Evolutionary conservation across 495 filamentous ascomycete species (phyloP), one percentile per base, ranked within the genome.

Genomic region (Talaromyces ruber): DNA sequence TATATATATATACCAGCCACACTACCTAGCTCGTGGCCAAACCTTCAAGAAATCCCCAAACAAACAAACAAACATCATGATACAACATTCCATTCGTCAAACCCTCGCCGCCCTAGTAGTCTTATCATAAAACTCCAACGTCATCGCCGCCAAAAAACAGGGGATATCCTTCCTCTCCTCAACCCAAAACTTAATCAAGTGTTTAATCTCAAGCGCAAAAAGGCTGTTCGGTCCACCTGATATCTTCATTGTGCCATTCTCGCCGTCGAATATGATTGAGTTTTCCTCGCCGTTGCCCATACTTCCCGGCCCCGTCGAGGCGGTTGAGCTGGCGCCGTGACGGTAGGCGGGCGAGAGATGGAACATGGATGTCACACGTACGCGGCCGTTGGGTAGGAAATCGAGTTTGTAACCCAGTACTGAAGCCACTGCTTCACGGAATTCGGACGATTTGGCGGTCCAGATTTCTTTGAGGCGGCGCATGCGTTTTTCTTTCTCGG

Each of bases 181-280:
- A 1, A 97, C 93, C 94, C 94, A 98, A 73, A 95, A 97, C 68
- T 88, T 84, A 66, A 96, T 90, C 55, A 90, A 81, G 59, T 88
- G 87, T 65, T 82, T 84, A 32, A 98, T 94, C 73, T 91, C 86
- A 63, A 83, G 76, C 25, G 92, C 93, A 74, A 98, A 98, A 28
- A 81, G 80, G 67, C 88, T 93, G 67, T 91, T 84, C 4, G 91
- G 90, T 0, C 94, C 94, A 5, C 94, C 94, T 16, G 86, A 88
- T 62, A 98, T 88, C 79, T 98, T 98, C 94, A 98, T 98, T 24
- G 91, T 97, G 26, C 94, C 86, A 64, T 89, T 88, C 73, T 98
- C 93, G 24, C 93, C 95, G 76, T 99, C 94, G 74, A 99, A 98
- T 1, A 97, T 84, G 63, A 99, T 96, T 54, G 87, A 91, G 64